phyloP scores from a whole-genome alignment of 345 rosid species.

The Eucalyptus pauciflora region DNA sequence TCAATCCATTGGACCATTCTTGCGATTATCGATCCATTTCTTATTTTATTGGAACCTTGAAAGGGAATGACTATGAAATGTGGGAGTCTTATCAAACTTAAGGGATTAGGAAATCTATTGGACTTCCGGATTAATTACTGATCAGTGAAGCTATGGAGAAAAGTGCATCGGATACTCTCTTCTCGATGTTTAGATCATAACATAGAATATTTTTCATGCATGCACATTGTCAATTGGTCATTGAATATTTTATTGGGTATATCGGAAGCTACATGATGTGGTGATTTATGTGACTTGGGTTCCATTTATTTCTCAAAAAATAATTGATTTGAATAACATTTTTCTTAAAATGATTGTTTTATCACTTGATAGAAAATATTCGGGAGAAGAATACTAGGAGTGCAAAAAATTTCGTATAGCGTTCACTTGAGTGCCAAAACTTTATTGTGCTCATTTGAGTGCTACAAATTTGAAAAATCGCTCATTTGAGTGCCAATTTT shows the following conservation, averaged over 20 bases:
- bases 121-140: neutral
- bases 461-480: no score
- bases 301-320: neutral
- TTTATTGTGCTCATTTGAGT: no score
- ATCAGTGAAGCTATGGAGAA: neutral
- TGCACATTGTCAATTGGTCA: neutral
- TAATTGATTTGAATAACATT: neutral
- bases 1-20: neutral
- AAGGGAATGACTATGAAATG: neutral
- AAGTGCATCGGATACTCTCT: neutral
- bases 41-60: neutral
- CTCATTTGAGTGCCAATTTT: no score
- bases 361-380: neutral
- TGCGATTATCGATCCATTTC: neutral
- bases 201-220: neutral
- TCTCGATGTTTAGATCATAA: neutral
- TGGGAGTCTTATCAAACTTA: neutral
- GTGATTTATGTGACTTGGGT: neutral
- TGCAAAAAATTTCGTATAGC: no score
- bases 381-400: no score
- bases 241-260: neutral
- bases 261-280: neutral
- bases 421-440: no score
- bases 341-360: neutral
- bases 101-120: neutral